These are phyloP conservation scores for Plasmopara muralis DNA, from an alignment of 352 stramenopile genomes.

Conservation along the genomic window DNA sequence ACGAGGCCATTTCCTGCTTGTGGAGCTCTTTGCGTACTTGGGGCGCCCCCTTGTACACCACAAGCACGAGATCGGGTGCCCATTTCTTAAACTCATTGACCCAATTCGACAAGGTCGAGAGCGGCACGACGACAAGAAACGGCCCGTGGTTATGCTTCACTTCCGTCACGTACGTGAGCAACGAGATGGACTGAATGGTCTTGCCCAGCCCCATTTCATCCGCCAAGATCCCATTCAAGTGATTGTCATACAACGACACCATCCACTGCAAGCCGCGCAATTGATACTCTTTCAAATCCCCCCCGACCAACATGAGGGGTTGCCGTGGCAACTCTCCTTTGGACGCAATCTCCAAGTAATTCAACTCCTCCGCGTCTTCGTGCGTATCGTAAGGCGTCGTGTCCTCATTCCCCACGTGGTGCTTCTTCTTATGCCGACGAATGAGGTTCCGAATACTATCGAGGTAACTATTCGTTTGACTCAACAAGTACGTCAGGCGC, in stretches of 20 bases:
- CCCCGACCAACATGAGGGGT: constrained; percentile 94
- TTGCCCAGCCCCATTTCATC: constrained; percentile 95
- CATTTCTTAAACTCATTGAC: constrained; percentile 93
- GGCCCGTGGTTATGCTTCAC: constrained; percentile 88
- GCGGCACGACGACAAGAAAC: constrained; percentile 97
- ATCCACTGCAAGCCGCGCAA: constrained; percentile 99
- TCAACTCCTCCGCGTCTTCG: constrained; percentile 58
- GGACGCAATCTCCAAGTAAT: constrained; percentile 79
- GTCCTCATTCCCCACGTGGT: constrained; percentile 55
- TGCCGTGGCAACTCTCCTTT: constrained; percentile 86
- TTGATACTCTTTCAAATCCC: constrained; percentile 97
- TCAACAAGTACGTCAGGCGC: constrained; percentile 93
- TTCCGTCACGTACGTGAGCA: constrained; percentile 79
- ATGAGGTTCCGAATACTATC: constrained; percentile 93
- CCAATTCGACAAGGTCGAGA: constrained; percentile 94
- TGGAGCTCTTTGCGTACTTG: constrained; percentile 79
- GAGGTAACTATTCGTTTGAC: constrained; percentile 95
- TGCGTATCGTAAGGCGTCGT: constrained; percentile 30
- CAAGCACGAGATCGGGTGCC: constrained; percentile 93
- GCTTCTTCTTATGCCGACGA: constrained; percentile 82
- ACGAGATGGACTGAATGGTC: constrained; percentile 82
- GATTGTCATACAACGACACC: constrained; percentile 97
- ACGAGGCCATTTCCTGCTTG: constrained; percentile 75
- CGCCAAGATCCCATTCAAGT: constrained; percentile 97
- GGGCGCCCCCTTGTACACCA: constrained; percentile 92